Evolutionary conservation across 164 flowering plant genomes (phyloP).

Genomic region (Buxus sempervirens): DNA sequence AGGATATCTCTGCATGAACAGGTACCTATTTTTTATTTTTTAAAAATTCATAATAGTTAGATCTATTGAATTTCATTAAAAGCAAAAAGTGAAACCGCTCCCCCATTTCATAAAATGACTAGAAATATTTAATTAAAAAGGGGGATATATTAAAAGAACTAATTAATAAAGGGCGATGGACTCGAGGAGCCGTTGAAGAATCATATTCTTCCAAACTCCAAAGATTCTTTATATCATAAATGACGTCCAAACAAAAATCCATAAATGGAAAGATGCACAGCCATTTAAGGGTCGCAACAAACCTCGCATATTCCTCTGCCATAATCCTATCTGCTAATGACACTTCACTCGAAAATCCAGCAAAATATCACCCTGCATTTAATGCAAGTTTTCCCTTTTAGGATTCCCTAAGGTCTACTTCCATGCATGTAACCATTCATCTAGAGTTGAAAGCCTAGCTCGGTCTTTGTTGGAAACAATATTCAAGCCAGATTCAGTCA

Average conservation of each 20-base stretch:
- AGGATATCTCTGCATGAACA: too few species aligned
- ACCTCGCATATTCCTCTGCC: background rate
- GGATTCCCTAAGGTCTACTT: background rate
- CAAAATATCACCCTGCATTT: background rate
- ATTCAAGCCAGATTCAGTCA: background rate
- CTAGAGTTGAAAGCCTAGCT: background rate
- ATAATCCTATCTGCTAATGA: background rate
- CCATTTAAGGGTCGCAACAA: background rate
- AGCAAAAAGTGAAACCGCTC: too few species aligned
- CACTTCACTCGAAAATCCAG: background rate
- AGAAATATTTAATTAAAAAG: too few species aligned
- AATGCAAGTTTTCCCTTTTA: constrained; percentile 6
- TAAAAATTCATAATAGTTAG: too few species aligned
- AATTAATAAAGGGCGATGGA: background rate
- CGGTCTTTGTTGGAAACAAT: background rate
- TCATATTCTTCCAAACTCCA: background rate
- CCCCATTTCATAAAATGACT: too few species aligned
- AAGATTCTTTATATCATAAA: too few species aligned
- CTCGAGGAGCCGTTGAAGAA: background rate
- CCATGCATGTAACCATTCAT: background rate
- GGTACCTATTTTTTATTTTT: too few species aligned
- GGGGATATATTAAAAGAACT: too few species aligned
- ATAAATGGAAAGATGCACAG: background rate
- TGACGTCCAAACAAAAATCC: background rate
- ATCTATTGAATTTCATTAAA: too few species aligned